Conservation (phyloP, 2,329 filamentous ascomycete species). For the Nannizziopsis arthrosporioides region DNA sequence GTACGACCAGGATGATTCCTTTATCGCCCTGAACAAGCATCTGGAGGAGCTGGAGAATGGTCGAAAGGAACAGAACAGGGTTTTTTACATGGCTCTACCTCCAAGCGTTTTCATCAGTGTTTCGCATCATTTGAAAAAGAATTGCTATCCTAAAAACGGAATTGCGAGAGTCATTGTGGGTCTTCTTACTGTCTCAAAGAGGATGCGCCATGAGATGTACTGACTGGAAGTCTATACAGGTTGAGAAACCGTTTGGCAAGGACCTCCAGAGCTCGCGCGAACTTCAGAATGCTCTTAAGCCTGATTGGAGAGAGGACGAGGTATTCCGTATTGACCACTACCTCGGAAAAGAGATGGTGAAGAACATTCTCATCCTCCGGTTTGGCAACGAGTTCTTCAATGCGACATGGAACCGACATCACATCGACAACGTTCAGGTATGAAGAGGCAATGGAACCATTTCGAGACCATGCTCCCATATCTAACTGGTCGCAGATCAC, state of each 20-base stretch:
- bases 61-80: constrained; percentile 70
- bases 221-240: constrained; percentile 41
- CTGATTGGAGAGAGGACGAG: constrained; percentile 98
- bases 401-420: constrained; percentile 96
- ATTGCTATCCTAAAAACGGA: constrained; percentile 85
- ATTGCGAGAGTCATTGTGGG: constrained; percentile 88
- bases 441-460: constrained; percentile 9
- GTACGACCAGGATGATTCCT: constrained; percentile 94
- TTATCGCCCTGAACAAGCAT: constrained; percentile 72
- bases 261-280: constrained; percentile 88
- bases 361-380: constrained; percentile 95
- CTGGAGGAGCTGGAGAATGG: constrained; percentile 74
- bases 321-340: constrained; percentile 99
- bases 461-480: no score
- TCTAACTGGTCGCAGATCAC: constrained; percentile 51
- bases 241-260: constrained; percentile 99
- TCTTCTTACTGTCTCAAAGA: constrained; percentile 12
- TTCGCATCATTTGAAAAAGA: constrained; percentile 91
- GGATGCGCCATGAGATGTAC: neutral
- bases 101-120: constrained; percentile 97
- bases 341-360: constrained; percentile 99
- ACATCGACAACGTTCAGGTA: constrained; percentile 94
- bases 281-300: constrained; percentile 85
- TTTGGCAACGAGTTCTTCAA: constrained; percentile 99
- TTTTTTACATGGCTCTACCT: constrained; percentile 99